Evolutionary conservation across 148 eudicot genomes (phyloP), one percentile per base, ranked within the genome.

Genomic region (Drosera capensis): DNA sequence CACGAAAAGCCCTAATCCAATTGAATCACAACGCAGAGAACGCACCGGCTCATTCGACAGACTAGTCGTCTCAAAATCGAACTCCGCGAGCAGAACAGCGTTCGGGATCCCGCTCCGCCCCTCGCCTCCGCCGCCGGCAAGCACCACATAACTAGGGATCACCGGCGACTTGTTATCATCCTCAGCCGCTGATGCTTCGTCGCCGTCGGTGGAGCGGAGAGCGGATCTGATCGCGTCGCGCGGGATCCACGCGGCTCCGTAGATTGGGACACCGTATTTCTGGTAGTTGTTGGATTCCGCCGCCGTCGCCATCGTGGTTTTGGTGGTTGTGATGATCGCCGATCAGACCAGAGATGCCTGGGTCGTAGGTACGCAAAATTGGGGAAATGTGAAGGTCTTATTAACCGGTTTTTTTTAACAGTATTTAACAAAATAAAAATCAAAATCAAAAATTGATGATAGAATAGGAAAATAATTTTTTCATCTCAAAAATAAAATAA

Each of bases 41-140:
- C 66, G 65, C 49, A 88, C 96, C 17, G 86, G 94, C 7, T 73
- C 37, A 43, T 69, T 70, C 20, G 96, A 72, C 38, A 88, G 82
- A 17, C 73, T 70, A 58, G 63, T 59, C 7, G 79, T 47, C 17
- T 54, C 48, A 55, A 18, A 55, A 60, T 88, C 81, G 50, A 83
- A 83, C 22, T 63, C 42, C 0, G 83, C 49, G 21, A 83, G 51
- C 2, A 88, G 48, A 28, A 88, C 31, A 12, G 78, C 83, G 43
- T 88, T 88, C 28, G 80, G 92, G 37, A 88, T 83, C 9, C 96
- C 96, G 54, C 75, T 83, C 12, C 62, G 57, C 14, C 96, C 94
- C 56, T 71, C 83, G 3, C 96, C 96, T 5, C 96, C 96, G 16
- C 96, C 96, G 15, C 96, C 96, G 34, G 86, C 59, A 3, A 87